Evolutionary conservation across 352 stramenopile species (phyloP), one percentile per base, ranked within the genome.

Genomic region (Phytophthora niederhauseri): DNA sequence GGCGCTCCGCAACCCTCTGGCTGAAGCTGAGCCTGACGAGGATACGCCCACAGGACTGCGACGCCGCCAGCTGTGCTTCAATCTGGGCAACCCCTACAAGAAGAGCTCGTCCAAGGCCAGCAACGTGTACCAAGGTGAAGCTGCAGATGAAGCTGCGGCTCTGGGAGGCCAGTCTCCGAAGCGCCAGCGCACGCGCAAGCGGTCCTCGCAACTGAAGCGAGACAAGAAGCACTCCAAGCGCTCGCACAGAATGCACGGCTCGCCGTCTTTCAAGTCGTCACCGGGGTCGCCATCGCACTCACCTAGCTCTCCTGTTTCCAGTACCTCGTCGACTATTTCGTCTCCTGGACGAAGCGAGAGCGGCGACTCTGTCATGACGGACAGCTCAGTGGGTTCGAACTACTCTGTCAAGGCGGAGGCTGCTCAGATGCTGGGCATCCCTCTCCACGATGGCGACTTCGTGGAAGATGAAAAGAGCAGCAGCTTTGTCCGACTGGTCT

Each of bases 81-180:
- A 95, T 43, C 65, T 97, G 4, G 89, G 89, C 17, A 95, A 94
- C 49, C 89, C 89, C 17, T 97, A 97, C 84, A 97, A 95, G 73
- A 95, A 95, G 73, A 94, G 77, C 46, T 73, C 85, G n/a, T 90
- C 85, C 2, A 97, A 97, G 72, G 71, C 55, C 6, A 93, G 85
- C 72, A 95, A 95, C 43, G 82, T 92, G 8, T 95, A 95, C 53
- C 88, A 96, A 63, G 82, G 79, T 20, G 89, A 96, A 73, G 87
- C 89, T 58, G 89, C 89, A 30, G 89, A 96, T 53, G 89, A 96
- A 86, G 89, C 87, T 49, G 89, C 89, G 36, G 64, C 89, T 15
- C 56, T 96, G 6, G 87, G 85, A 50, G 84, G 87, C 0, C 84
- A 94, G 50, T 93, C 88, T 12, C 81, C 86, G 6, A 96, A 93